Percentiles rank a stretch among this genome's conserved stretches.
Evolutionary conservation across 345 rosid species (phyloP).

Genomic region (Pugionium cornutum): DNA sequence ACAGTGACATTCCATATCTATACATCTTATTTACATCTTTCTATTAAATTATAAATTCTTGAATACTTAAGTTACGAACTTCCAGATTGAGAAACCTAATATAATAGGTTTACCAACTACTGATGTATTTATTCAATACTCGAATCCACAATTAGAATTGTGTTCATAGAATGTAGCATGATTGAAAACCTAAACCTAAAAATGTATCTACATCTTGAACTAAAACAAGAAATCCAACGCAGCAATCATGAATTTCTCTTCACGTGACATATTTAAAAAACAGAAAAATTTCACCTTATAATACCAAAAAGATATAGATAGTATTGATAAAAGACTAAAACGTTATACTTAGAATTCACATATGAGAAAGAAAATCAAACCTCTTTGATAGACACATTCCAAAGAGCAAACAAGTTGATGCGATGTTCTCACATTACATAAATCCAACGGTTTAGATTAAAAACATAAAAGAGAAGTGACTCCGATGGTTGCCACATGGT

Average conservation of each 20-base stretch:
- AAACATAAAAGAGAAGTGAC: background rate
- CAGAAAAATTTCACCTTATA: background rate
- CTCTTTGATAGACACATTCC: conserved; percentile 34
- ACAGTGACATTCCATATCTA: too few relatives aligned
- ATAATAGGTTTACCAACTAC: too few relatives aligned
- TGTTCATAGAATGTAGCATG: too few relatives aligned
- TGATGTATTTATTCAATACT: too few relatives aligned
- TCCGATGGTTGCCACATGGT: conserved; percentile 24
- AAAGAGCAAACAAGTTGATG: conserved; percentile 38
- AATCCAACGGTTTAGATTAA: conserved; percentile 23
- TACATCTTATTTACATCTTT: too few relatives aligned
- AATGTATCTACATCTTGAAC: too few relatives aligned
- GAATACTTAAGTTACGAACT: too few relatives aligned
- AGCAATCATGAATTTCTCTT: conserved; percentile 4
- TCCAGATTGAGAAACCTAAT: too few relatives aligned
- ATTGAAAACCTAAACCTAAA: too few relatives aligned
- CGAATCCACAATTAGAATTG: too few relatives aligned
- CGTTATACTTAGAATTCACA: conserved; percentile 16
- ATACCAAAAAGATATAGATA: background rate
- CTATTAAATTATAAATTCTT: too few relatives aligned
- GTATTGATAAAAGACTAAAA: background rate
- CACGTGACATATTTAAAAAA: conserved; percentile 4
- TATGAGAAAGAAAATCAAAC: conserved; percentile 23
- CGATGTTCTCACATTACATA: conserved; percentile 31
- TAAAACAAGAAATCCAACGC: too few relatives aligned